phyloP scores from a whole-genome alignment of 371 early-diverging fungal genomes.

The Saksenaea oblongispora region DNA sequence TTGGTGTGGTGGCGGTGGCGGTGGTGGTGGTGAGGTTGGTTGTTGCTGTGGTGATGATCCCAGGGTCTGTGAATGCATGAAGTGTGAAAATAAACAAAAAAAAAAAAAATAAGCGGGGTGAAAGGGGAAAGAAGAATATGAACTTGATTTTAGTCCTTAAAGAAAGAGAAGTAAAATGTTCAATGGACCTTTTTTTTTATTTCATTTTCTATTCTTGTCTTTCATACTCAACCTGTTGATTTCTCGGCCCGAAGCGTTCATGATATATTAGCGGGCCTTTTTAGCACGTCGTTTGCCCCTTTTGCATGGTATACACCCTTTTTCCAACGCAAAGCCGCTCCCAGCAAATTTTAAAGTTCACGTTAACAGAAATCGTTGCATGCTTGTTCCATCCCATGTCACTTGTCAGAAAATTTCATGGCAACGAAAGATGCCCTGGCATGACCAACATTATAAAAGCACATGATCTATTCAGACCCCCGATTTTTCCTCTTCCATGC shows the following conservation, averaged over 20 bases:
- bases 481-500: no score
- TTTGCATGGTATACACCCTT: neutral
- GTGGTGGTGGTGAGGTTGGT: neutral
- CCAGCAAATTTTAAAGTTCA: no score
- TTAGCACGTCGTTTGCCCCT: neutral
- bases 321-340: no score
- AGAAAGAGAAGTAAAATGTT: neutral
- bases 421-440: no score
- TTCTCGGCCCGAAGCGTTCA: neutral
- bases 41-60: neutral
- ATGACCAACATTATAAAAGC: no score
- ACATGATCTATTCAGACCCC: no score
- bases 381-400: no score
- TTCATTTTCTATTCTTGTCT: neutral
- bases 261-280: neutral
- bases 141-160: neutral
- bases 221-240: neutral
- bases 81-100: neutral
- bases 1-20: conserved; percentile 1
- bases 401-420: no score
- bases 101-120: neutral
- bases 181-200: neutral
- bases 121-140: no score
- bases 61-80: neutral
- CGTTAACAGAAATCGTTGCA: no score